A percentile compares a stretch with the other conserved stretches of the same genome.
These are phyloP conservation scores for Naegleria gruberi DNA, from an alignment of 208 protist species.

Conservation along the genomic window DNA sequence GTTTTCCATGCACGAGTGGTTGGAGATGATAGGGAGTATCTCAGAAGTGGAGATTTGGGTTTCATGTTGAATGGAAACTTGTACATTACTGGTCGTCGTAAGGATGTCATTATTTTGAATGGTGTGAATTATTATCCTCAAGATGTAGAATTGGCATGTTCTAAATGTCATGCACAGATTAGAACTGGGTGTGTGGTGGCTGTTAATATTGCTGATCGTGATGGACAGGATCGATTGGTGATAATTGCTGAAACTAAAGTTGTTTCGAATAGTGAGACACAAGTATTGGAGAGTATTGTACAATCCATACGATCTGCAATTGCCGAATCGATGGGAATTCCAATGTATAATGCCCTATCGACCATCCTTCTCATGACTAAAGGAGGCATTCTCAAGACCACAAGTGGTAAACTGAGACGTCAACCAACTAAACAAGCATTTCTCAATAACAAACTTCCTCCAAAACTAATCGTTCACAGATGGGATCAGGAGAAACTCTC, in stretches of 20 bases:
- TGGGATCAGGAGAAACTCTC: background rate
- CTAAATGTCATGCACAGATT: background rate
- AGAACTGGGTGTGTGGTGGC: background rate
- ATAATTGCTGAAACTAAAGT: background rate
- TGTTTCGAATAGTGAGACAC: background rate
- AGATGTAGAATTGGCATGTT: background rate
- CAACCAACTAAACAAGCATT: background rate
- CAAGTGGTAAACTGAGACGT: conserved; percentile 5
- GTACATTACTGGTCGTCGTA: background rate
- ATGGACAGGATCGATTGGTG: background rate
- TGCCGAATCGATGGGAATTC: background rate
- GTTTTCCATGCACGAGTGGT: background rate
- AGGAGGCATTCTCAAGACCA: background rate
- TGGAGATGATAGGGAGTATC: background rate
- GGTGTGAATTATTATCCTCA: background rate
- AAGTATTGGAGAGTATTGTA: background rate
- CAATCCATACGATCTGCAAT: background rate
- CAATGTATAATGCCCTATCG: background rate
- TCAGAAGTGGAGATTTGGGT: conserved; percentile 18
- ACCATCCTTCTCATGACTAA: background rate
- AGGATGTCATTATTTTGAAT: conserved; percentile 5
- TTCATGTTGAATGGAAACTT: background rate
- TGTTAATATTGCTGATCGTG: background rate
- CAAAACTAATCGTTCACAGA: background rate
- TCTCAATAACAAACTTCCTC: background rate